phyloP scores from a whole-genome alignment of 148 eudicot species.

The Chenopodium suecicum region DNA sequence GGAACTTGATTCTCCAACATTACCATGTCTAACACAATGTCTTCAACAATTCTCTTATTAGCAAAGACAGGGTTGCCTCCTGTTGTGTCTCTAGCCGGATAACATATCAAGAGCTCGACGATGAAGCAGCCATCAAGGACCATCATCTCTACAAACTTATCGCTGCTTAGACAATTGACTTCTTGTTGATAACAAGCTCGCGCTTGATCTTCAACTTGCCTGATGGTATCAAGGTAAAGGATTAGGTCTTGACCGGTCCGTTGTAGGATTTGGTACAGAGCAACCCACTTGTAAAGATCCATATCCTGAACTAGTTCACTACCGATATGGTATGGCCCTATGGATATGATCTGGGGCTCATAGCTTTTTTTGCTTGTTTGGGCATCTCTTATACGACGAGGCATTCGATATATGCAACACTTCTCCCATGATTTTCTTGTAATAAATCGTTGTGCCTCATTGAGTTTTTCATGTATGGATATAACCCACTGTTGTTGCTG shows the following conservation, averaged over 20 bases:
- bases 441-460: conserved; percentile 5
- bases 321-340: conserved; percentile 17
- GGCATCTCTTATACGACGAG: conserved; percentile 14
- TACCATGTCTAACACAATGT: conserved; percentile 11
- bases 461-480: conserved; percentile 14
- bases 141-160: conserved; percentile 28
- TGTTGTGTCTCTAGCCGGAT: conserved; percentile 21
- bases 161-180: conserved; percentile 2
- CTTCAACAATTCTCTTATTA: conserved; percentile 43
- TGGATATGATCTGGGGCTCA: conserved; percentile 22
- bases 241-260: background rate
- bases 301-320: background rate
- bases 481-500: conserved; percentile 7
- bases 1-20: too few species aligned
- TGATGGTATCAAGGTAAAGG: conserved; percentile 3
- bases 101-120: conserved; percentile 57
- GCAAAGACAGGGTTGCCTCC: conserved; percentile 36
- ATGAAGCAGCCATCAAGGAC: conserved; percentile 43
- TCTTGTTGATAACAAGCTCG: conserved; percentile 20
- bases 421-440: conserved; percentile 14
- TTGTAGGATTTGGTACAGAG: conserved; percentile 2
- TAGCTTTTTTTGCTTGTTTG: background rate
- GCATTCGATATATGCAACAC: conserved; percentile 23
- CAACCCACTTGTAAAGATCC: conserved; percentile 15
- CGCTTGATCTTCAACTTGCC: conserved; percentile 20